phyloP scores from a whole-genome alignment of 116 monocot genomes.

The Trichopus zeylanicus region DNA sequence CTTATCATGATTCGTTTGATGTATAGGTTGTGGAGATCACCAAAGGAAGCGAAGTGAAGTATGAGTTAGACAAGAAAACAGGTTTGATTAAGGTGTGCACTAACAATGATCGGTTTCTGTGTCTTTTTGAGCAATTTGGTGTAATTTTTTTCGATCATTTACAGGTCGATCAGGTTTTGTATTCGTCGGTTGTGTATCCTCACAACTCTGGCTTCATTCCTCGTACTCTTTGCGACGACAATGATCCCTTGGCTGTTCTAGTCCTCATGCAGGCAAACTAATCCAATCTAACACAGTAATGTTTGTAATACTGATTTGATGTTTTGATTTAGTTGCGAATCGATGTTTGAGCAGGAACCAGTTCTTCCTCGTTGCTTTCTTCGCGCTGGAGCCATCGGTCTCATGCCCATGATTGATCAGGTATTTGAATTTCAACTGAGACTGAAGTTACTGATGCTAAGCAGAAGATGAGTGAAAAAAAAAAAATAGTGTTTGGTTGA shows the following conservation, averaged over 20 bases:
- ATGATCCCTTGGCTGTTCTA: conserved; percentile 27
- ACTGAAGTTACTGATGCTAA: background rate
- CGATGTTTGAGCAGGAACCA: conserved; percentile 14
- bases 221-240: conserved; percentile 26
- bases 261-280: conserved; percentile 22
- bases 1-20: background rate
- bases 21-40: conserved; percentile 29
- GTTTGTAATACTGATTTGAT: background rate
- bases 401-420: conserved; percentile 24
- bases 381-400: conserved; percentile 12
- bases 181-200: conserved; percentile 29
- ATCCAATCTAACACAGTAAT: background rate
- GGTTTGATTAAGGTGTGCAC: conserved; percentile 29
- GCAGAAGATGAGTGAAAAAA: too few relatives aligned
- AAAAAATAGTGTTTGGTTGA: background rate
- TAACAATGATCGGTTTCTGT: too few relatives aligned
- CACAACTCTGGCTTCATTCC: conserved; percentile 12
- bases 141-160: too few relatives aligned
- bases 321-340: background rate
- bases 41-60: conserved; percentile 37
- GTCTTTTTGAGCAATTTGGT: too few relatives aligned
- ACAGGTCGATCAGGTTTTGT: conserved; percentile 9
- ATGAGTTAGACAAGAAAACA: conserved; percentile 41
- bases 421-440: background rate
- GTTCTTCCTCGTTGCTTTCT: conserved; percentile 28